Evolutionary conservation across 2,329 filamentous ascomycete genomes (phyloP).

Genomic region (Pseudohalonectria lignicola): DNA sequence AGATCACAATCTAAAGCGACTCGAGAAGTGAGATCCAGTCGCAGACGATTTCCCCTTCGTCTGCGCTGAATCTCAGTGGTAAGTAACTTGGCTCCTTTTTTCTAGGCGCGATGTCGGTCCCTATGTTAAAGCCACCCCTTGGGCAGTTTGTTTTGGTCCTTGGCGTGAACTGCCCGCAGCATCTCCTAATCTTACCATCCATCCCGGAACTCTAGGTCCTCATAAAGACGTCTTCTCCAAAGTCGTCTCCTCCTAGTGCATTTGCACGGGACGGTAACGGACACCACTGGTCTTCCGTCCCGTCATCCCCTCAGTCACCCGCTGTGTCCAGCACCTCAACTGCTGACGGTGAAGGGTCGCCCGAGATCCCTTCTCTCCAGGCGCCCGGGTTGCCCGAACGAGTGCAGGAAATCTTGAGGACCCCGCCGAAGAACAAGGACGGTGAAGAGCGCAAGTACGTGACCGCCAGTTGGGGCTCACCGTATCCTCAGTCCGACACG

Average conservation of each 20-base stretch:
- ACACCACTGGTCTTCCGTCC: slow-evolving; percentile 22
- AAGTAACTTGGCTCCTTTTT: slow-evolving; percentile 20
- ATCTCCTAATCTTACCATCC: too few species aligned
- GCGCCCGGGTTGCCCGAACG: slow-evolving; percentile 47
- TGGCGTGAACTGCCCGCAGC: too few species aligned
- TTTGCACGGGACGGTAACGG: slow-evolving; percentile 45
- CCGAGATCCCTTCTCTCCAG: slow-evolving; percentile 45
- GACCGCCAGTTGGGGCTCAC: slow-evolving; percentile 86
- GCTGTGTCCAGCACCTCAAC: slow-evolving; percentile 53
- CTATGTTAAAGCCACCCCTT: neutral
- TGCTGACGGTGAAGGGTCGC: slow-evolving; percentile 44
- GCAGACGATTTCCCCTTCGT: slow-evolving; percentile 48
- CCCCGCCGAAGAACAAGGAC: slow-evolving; percentile 28
- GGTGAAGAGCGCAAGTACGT: slow-evolving; percentile 34
- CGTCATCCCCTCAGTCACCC: slow-evolving; percentile 37
- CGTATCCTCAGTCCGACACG: slow-evolving; percentile 60
- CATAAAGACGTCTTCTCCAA: slow-evolving; percentile 46
- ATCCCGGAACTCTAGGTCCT: too few species aligned
- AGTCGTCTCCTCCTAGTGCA: slow-evolving; percentile 43
- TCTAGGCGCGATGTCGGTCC: slow-evolving; percentile 4
- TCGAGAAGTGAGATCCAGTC: slow-evolving; percentile 35
- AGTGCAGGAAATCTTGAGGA: slow-evolving; percentile 42
- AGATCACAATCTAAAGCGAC: slow-evolving; percentile 3
- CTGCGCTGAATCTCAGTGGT: slow-evolving; percentile 52
- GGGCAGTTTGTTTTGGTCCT: too few species aligned